Evolutionary conservation across 1,284 basidiomycete species (phyloP).

Genomic region (Earliella scabrosa): DNA sequence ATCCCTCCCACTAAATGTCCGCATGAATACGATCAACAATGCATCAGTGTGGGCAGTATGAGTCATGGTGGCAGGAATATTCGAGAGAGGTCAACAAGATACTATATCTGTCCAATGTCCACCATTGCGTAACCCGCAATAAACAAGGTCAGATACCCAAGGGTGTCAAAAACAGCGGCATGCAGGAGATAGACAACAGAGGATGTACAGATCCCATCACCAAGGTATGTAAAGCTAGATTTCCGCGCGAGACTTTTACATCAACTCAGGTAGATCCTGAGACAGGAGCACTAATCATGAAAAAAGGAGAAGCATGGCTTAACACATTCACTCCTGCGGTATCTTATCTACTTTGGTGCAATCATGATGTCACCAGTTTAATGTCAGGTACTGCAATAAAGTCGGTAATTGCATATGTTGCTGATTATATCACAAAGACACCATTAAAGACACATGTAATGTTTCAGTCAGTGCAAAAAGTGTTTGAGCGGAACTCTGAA

Average conservation of each 20-base stretch:
- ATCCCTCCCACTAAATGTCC: not conserved
- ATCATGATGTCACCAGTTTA: too few species aligned
- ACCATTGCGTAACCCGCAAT: not conserved
- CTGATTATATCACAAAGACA: too few species aligned
- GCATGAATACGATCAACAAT: not conserved
- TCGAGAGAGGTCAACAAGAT: not conserved
- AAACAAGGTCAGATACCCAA: not conserved
- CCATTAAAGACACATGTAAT: not conserved
- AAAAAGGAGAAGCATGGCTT: too few species aligned
- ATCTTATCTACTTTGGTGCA: too few species aligned
- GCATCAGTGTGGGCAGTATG: not conserved
- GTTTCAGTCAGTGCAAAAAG: not conserved
- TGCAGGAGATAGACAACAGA: not conserved
- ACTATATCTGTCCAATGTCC: not conserved
- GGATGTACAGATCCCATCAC: not conserved
- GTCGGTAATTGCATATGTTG: too few species aligned
- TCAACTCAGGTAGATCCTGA: not conserved
- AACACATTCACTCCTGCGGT: too few species aligned
- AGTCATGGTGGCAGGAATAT: not conserved
- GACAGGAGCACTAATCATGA: not conserved
- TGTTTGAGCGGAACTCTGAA: not conserved
- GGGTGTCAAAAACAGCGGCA: not conserved
- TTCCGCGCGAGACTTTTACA: not conserved
- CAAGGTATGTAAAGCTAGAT: not conserved
- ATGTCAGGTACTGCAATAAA: too few species aligned